Evolutionary conservation across 768 basidiomycete genomes (phyloP), one percentile per base, ranked within the genome.

Genomic region (Tremella yokohamensis): DNA sequence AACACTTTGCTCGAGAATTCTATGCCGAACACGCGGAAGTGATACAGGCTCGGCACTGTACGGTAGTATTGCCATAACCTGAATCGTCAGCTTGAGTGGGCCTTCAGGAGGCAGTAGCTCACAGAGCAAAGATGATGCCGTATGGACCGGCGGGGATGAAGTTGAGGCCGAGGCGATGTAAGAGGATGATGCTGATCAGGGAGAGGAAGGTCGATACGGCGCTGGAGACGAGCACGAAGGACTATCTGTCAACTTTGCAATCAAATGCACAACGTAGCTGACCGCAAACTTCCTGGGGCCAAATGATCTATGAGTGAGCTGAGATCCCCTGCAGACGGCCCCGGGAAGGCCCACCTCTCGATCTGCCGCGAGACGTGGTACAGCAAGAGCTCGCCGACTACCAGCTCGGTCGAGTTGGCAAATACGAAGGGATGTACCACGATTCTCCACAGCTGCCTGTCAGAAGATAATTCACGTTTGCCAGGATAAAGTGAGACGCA

Each of bases 251-350:
- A 54, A 56, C 16, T 8, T 60, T 48, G 40, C 22, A 15, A 20
- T 25, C 45, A 6, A 12, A n/a, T n/a, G n/a, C 22, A 18, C 18
- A 6, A 24, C 38, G 29, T 8, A 29, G 44, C 69, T 76, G 63
- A 91, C 90, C 26, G 89, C 89, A 77, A 83, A 96, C 76, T 96
- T 96, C 57, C 87, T 76, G 54, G 85, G 85, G 11, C 93, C 92
- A 69, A 90, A 96, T 40, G 84, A 84, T 39, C 74, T 76, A 47
- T 39, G 25, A n/a, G 16, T 58, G 29, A 51, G 24, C 25, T 50
- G 40, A 11, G 1, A 40, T 7, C 16, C 19, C 16, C 8, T 20
- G 20, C n/a, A 22, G n/a, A 2, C 25, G 4, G 29, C 4, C 6
- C 25, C 8, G 16, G 15, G 16, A 2, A 25, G 11, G 61, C 65